Evolutionary conservation across 179 eudicot genomes (phyloP).

Genomic region (Silene vulgaris): DNA sequence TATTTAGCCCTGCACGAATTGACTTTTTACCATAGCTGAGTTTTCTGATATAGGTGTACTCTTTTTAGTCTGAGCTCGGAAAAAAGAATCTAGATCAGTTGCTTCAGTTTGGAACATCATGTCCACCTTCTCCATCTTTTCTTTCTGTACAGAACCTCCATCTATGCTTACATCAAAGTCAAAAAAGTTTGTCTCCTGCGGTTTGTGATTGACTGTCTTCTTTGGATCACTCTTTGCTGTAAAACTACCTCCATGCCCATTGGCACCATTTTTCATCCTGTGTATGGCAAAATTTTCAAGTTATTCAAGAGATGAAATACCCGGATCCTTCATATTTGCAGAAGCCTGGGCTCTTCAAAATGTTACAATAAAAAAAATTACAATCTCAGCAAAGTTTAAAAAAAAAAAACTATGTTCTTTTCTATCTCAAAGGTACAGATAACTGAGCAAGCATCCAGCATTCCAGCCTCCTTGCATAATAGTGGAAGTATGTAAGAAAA

Average conservation of each 20-base stretch:
- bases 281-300: constrained; percentile 46
- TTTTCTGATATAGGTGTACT: constrained; percentile 28
- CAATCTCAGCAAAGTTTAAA: constrained; percentile 19
- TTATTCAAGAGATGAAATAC: constrained; percentile 43
- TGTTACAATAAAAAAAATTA: constrained; percentile 29
- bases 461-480: not conserved
- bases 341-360: constrained; percentile 33
- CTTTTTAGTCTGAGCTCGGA: constrained; percentile 27
- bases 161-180: constrained; percentile 32
- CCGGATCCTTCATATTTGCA: constrained; percentile 31
- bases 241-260: constrained; percentile 24
- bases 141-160: constrained; percentile 15
- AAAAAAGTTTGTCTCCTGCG: constrained; percentile 29
- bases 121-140: constrained; percentile 14
- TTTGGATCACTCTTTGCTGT: constrained; percentile 22
- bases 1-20: not conserved
- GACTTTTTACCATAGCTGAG: constrained; percentile 34
- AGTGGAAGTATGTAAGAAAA: not conserved
- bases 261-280: constrained; percentile 23
- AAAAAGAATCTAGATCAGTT: constrained; percentile 49
- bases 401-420: not conserved
- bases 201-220: constrained; percentile 17
- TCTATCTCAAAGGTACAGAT: too few species aligned
- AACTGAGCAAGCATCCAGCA: too few species aligned
- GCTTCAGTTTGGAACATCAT: constrained; percentile 24